phyloP scores from a whole-genome alignment of 495 filamentous ascomycete species.

The Chaetomium cochliodes region DNA sequence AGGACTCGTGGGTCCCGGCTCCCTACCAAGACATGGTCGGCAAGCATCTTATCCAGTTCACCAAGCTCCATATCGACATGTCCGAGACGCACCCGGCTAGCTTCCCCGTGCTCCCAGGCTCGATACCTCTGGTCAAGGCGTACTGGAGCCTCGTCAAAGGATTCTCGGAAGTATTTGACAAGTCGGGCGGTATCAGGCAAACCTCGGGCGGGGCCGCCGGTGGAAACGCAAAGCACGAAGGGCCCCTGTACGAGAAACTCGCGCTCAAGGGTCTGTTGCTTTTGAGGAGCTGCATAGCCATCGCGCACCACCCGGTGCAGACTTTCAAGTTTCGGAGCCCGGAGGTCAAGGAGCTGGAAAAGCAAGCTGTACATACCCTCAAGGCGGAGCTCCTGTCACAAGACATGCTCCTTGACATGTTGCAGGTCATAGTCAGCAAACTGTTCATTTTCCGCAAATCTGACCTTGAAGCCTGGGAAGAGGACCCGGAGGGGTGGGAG shows the following conservation, averaged over 20 bases:
- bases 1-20: constrained; percentile 49
- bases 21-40: constrained; percentile 58
- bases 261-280: constrained; percentile 78
- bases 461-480: constrained; percentile 87
- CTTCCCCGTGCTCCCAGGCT: constrained; percentile 77
- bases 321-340: constrained; percentile 76
- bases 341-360: constrained; percentile 67
- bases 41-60: constrained; percentile 82
- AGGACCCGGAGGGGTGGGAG: constrained; percentile 92
- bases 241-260: constrained; percentile 67
- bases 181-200: constrained; percentile 49
- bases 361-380: constrained; percentile 60
- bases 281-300: constrained; percentile 77
- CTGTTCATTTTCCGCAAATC: constrained; percentile 84
- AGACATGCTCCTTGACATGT: constrained; percentile 70
- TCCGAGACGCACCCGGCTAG: constrained; percentile 68
- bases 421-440: constrained; percentile 77
- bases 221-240: constrained; percentile 53
- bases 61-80: constrained; percentile 90
- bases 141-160: constrained; percentile 81
- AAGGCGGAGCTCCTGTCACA: constrained; percentile 71
- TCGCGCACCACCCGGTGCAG: constrained; percentile 74
- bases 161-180: constrained; percentile 68
- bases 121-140: constrained; percentile 66
- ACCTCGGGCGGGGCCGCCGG: constrained; percentile 47